Conservation (phyloP, 2,329 filamentous ascomycete genomes). For the Didymella pomorum region DNA sequence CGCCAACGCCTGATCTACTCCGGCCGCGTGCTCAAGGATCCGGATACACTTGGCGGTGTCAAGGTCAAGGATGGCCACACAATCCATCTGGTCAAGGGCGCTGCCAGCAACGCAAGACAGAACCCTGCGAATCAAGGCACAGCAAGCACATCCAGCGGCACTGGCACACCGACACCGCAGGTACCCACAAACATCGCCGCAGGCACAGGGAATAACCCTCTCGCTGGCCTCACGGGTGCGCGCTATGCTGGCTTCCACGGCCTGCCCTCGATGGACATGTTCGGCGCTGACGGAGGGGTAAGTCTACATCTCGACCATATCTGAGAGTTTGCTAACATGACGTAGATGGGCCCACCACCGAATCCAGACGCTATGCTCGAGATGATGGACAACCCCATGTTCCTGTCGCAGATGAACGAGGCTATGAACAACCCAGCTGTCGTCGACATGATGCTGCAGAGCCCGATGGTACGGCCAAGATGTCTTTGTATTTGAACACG, state of each 20-base stretch:
- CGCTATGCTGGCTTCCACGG: conserved; percentile 92
- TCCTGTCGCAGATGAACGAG: conserved; percentile 89
- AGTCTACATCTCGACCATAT: conserved; percentile 53
- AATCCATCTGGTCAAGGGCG: conserved; percentile 95
- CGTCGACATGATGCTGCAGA: conserved; percentile 76
- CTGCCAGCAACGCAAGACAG: conserved; percentile 79
- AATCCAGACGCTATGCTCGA: conserved; percentile 80
- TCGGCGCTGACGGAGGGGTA: conserved; percentile 93
- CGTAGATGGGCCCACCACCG: conserved; percentile 89
- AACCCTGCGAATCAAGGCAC: conserved; percentile 61
- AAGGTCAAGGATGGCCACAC: conserved; percentile 98
- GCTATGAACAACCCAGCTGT: conserved; percentile 94
- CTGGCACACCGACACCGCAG: conserved; percentile 64
- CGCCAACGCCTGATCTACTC: conserved; percentile 97
- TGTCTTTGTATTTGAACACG: no score
- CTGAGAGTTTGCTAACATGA: conserved; percentile 28
- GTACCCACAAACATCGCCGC: conserved; percentile 81
- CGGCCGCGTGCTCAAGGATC: conserved; percentile 94
- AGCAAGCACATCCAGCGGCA: conserved; percentile 43
- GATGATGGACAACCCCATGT: conserved; percentile 88
- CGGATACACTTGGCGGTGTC: conserved; percentile 82
- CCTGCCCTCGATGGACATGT: conserved; percentile 85
- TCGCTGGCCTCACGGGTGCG: conserved; percentile 90
- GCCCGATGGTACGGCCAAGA: conserved; percentile 58
- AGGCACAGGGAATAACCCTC: conserved; percentile 80